Conservation (phyloP, 305 asterid species). For the Andrographis paniculata region DNA sequence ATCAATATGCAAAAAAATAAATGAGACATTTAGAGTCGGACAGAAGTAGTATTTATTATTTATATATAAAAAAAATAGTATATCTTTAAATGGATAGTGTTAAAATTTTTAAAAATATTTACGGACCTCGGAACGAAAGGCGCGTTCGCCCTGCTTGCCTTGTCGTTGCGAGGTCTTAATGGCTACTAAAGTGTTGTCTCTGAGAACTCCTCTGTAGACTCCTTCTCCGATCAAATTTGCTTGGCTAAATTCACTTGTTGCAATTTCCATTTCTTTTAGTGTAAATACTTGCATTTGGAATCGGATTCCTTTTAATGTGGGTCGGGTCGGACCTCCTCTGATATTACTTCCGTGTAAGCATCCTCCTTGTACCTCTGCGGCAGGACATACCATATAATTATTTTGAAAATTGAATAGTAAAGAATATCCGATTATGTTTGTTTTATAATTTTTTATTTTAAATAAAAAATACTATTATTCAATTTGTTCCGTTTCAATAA, state of each 20-base stretch:
- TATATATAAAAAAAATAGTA: too few species aligned
- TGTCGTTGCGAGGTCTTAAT: conserved; percentile 48
- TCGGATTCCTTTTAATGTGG: not conserved
- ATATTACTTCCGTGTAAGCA: conserved; percentile 42
- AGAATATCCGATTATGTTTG: not conserved
- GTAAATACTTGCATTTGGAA: conserved; percentile 44
- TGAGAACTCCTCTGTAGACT: conserved; percentile 47
- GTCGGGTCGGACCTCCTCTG: conserved; percentile 16
- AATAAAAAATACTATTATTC: too few species aligned
- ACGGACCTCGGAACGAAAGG: conserved; percentile 70
- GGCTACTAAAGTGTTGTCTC: conserved; percentile 59
- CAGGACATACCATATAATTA: not conserved
- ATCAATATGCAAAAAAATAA: too few species aligned
- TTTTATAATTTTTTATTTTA: too few species aligned
- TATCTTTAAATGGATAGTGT: too few species aligned
- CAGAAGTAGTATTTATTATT: too few species aligned
- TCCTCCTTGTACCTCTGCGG: conserved; percentile 20
- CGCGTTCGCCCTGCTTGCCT: conserved; percentile 65
- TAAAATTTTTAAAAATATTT: too few species aligned
- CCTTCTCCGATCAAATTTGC: conserved; percentile 41
- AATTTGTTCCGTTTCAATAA: too few species aligned
- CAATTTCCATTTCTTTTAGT: conserved; percentile 49
- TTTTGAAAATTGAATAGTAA: not conserved
- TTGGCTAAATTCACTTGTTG: conserved; percentile 48
- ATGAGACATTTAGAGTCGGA: too few species aligned